Evolutionary conservation across 116 monocot species (phyloP).

Genomic region (Papilionanthe hybrid): DNA sequence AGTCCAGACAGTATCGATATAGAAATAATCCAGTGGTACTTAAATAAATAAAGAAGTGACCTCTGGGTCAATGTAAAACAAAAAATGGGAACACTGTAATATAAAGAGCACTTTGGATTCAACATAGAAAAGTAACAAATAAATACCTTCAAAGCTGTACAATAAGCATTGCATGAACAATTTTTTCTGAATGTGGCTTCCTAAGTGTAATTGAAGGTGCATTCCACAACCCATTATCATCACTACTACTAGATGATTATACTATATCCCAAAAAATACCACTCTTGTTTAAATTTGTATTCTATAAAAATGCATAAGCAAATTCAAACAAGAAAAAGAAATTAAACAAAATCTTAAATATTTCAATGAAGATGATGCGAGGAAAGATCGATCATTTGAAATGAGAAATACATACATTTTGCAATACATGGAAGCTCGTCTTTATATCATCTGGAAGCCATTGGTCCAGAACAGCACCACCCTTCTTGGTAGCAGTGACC

Average conservation of each 20-base stretch:
- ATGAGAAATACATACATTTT: slow-evolving; percentile 29
- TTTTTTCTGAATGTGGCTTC: not conserved
- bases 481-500: slow-evolving; percentile 79
- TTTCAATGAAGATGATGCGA: not conserved
- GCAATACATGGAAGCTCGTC: slow-evolving; percentile 71
- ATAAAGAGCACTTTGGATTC: not conserved
- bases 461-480: slow-evolving; percentile 68
- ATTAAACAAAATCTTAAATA: not conserved
- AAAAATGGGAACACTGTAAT: not conserved
- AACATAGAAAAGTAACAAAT: not conserved
- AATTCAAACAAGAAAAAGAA: not conserved
- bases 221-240: not conserved
- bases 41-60: not conserved
- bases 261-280: not conserved
- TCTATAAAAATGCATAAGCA: not conserved
- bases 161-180: not conserved
- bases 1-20: not conserved
- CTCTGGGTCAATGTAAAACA: not conserved
- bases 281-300: not conserved
- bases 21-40: not conserved
- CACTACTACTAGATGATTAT: not conserved
- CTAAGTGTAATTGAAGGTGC: not conserved
- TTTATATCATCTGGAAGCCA: slow-evolving; percentile 74
- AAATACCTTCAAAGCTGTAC: not conserved
- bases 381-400: not conserved